A percentile compares a stretch with the other conserved stretches of the same genome.
Evolutionary conservation across 441 rosid species (phyloP).

Genomic region (Gossypium schwendimanii): DNA sequence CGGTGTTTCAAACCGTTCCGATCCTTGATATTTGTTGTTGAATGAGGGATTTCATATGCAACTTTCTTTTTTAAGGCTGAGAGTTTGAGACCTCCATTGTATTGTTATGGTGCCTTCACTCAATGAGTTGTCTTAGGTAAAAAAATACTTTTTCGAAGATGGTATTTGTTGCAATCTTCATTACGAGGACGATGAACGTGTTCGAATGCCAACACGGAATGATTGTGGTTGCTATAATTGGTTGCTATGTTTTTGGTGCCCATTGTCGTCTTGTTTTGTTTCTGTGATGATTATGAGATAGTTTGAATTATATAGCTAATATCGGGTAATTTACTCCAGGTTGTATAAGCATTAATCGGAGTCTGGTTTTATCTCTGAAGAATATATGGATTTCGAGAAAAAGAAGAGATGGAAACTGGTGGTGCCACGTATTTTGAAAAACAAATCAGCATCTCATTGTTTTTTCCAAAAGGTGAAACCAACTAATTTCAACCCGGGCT

Average conservation of each 20-base stretch:
- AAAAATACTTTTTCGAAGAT: not conserved
- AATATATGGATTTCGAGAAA: slow-evolving; percentile 41
- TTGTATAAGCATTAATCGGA: slow-evolving; percentile 28
- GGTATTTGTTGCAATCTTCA: too few relatives aligned
- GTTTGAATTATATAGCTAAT: slow-evolving; percentile 2
- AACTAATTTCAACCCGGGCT: slow-evolving; percentile 35
- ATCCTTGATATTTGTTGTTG: not conserved
- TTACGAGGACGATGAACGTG: not conserved
- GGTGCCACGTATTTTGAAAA: slow-evolving; percentile 39
- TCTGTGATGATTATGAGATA: not conserved
- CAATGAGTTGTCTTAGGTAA: not conserved
- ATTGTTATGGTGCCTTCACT: too few relatives aligned
- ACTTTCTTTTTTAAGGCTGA: too few relatives aligned
- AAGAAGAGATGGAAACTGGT: slow-evolving; percentile 48
- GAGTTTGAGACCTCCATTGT: too few relatives aligned
- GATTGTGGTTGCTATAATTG: not conserved
- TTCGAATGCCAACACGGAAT: not conserved
- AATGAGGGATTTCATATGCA: not conserved
- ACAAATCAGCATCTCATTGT: slow-evolving; percentile 49
- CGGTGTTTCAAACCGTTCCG: not conserved
- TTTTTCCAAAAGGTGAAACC: slow-evolving; percentile 51
- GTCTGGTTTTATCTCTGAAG: slow-evolving; percentile 18
- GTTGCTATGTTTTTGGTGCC: not conserved
- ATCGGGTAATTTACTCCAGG: slow-evolving; percentile 21
- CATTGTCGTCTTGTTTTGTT: not conserved